These are phyloP conservation scores for Pleurotus djamor DNA, from an alignment of 768 basidiomycete genomes.

Conservation along the genomic window DNA sequence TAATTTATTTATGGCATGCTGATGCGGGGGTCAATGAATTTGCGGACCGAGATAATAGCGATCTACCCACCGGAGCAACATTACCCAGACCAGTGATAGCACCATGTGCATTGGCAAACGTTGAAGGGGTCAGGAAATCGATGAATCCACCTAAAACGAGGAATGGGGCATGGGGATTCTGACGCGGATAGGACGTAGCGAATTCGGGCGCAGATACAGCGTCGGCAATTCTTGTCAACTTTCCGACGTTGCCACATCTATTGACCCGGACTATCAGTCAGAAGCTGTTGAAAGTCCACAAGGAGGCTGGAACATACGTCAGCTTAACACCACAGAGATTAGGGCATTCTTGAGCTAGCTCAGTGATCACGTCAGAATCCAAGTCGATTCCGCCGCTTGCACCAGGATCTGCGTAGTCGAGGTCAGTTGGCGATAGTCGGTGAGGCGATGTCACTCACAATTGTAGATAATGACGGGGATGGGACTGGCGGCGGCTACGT, in stretches of 20 bases:
- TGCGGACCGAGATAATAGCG: slow-evolving; percentile 7
- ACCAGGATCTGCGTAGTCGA: slow-evolving; percentile 55
- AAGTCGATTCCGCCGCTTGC: slow-evolving; percentile 89
- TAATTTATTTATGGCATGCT: slow-evolving; percentile 60
- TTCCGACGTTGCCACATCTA: slow-evolving; percentile 91
- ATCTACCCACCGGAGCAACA: slow-evolving; percentile 61
- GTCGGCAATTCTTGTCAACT: slow-evolving; percentile 81
- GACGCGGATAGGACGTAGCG: slow-evolving; percentile 59
- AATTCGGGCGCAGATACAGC: slow-evolving; percentile 59
- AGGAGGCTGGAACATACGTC: slow-evolving; percentile 51
- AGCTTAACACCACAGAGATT: slow-evolving; percentile 89
- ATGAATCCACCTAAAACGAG: slow-evolving; percentile 83
- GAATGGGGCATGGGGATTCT: slow-evolving; percentile 66
- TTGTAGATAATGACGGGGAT: slow-evolving; percentile 91
- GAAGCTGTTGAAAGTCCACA: slow-evolving; percentile 8
- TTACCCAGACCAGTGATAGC: slow-evolving; percentile 91
- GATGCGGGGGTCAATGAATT: slow-evolving; percentile 8
- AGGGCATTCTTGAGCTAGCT: slow-evolving; percentile 72
- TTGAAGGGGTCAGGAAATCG: slow-evolving; percentile 79
- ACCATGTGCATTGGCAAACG: slow-evolving; percentile 75
- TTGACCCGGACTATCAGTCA: slow-evolving; percentile 3
- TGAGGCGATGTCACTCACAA: slow-evolving; percentile 47
- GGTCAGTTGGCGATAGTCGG: slow-evolving; percentile 4
- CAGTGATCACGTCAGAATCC: slow-evolving; percentile 83
- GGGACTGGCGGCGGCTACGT: slow-evolving; percentile 76